Evolutionary conservation across 2,329 filamentous ascomycete genomes (phyloP).

Genomic region (Neonectria faginata): DNA sequence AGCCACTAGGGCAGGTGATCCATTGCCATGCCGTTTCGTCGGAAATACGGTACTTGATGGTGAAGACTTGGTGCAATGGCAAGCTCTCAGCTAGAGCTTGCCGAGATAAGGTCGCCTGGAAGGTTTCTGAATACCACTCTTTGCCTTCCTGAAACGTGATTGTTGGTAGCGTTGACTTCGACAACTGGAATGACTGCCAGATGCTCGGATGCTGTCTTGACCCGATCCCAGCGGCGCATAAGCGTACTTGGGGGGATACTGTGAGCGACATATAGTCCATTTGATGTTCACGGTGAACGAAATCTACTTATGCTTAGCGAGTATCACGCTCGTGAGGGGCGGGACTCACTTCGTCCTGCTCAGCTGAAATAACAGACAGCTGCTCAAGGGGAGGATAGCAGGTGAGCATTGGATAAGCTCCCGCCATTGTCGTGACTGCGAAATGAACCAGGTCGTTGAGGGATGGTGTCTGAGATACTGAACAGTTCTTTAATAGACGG

Average conservation of each 20-base stretch:
- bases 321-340: background rate
- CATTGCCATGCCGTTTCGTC: slow-evolving; percentile 5
- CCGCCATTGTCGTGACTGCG: slow-evolving; percentile 19
- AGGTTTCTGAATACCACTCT: slow-evolving; percentile 2
- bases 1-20: background rate
- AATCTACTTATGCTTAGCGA: slow-evolving; percentile 8
- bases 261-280: background rate
- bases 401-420: background rate
- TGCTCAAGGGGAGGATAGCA: slow-evolving; percentile 7
- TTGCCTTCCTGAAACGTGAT: background rate
- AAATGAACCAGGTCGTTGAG: no score
- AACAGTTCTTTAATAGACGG: no score
- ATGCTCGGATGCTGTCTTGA: background rate
- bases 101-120: background rate
- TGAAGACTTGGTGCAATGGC: background rate
- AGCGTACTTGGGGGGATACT: slow-evolving; percentile 1
- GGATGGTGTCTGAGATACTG: no score
- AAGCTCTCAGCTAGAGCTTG: background rate
- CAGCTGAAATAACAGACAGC: slow-evolving; percentile 1
- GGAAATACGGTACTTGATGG: slow-evolving; percentile 9
- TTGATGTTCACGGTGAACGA: slow-evolving; percentile 10
- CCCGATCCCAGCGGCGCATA: background rate
- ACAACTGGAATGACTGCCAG: background rate
- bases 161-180: background rate
- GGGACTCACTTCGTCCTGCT: background rate